Percentiles rank a stretch among this genome's conserved stretches.
Conservation (phyloP, 257 asterid genomes). For the Vinca minor region DNA sequence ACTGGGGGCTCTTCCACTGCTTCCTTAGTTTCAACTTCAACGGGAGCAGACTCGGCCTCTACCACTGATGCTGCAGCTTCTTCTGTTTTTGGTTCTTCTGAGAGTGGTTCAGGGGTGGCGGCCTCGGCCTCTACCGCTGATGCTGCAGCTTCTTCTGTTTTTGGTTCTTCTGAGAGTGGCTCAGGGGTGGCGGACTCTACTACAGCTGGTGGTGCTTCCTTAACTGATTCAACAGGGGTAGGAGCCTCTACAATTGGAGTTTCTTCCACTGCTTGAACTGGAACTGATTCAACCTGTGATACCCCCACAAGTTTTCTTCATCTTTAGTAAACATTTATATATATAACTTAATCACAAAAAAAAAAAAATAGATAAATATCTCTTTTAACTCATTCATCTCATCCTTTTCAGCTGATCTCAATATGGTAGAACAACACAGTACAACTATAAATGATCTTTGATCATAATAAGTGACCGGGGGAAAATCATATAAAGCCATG, state of each 20-base stretch:
- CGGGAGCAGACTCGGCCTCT: neutral
- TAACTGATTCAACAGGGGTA: slow-evolving; percentile 33
- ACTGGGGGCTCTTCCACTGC: neutral
- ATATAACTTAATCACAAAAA: too few relatives aligned
- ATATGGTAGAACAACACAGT: too few relatives aligned
- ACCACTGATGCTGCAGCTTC: slow-evolving; percentile 14
- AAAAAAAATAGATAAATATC: too few relatives aligned
- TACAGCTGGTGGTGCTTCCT: slow-evolving; percentile 17
- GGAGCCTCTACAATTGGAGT: slow-evolving; percentile 23
- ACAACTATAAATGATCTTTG: too few relatives aligned
- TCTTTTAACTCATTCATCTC: too few relatives aligned
- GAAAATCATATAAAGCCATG: too few relatives aligned
- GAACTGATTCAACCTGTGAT: slow-evolving; percentile 53
- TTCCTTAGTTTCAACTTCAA: slow-evolving; percentile 11
- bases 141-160: slow-evolving; percentile 26
- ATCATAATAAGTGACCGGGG: too few relatives aligned
- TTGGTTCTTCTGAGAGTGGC: too few relatives aligned
- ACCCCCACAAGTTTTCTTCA: neutral
- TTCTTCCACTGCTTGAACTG: slow-evolving; percentile 20
- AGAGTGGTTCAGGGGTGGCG: neutral
- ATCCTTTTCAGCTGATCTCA: too few relatives aligned
- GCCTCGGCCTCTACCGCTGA: slow-evolving; percentile 15
- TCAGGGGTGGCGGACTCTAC: slow-evolving; percentile 24
- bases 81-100: too few relatives aligned
- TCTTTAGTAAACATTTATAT: neutral